Base-by-base conservation (phyloP, 257 asterid species). In the Petunia secreta region DNA sequence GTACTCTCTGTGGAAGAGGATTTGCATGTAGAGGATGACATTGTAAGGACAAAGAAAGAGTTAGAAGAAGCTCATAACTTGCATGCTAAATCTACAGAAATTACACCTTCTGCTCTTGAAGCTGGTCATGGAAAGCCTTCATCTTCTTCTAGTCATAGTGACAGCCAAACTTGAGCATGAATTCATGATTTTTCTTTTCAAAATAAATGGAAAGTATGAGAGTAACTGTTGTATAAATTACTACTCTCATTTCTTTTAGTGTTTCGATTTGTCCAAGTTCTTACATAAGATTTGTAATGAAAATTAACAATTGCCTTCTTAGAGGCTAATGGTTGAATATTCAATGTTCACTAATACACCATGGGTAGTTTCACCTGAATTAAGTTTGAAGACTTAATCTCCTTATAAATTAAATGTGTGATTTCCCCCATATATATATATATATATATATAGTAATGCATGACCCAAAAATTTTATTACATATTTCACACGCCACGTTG, bases 1-100 rank as follows among this genome's bases (percentile, higher is more conserved):
- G 43, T 77, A 58, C 82, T 84, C 5, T 82, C 89, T 0, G 36
- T 87, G 3, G 85, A 84, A 55, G 88, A 87, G 63, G 89, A 84
- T 80, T 82, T 87, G 4, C 87, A 73, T 46, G 59, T 37, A 58
- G 2, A 80, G 8, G 63, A 50, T 57, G 85, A 82, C 53, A 74
- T 48, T 16, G 68, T 84, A n/a, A 75, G 58, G 36, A 73, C 75
- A 73, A 78, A 69, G 69, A 87, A 76, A 46, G 84, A 82, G 58
- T 37, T 48, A 59, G 79, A 43, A 81, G 64, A 60, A 41, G 82
- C 63, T 55, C 63, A 75, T 65, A 74, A 65, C 40, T 53, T 78
- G 74, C 63, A 79, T 53, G 75, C 74, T 9, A 57, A 75, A 46
- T n/a, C 73, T 74, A 81, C 68, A 62, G 82, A 81, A 62, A 69